Evolutionary conservation across 2,329 filamentous ascomycete genomes (phyloP).

Genomic region (Celoporthe dispersa): DNA sequence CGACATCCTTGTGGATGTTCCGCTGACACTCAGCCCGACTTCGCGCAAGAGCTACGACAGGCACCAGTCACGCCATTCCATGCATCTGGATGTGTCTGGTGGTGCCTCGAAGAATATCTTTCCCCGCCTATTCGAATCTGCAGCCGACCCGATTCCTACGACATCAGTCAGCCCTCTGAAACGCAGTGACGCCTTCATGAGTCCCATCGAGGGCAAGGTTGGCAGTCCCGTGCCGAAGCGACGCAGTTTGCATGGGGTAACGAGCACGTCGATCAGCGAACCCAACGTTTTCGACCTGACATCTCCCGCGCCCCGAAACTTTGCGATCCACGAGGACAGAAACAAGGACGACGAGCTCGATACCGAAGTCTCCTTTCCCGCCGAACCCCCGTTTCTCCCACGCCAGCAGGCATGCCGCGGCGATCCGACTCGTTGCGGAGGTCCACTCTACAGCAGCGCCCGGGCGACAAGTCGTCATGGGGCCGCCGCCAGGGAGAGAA

Average conservation of each 20-base stretch:
- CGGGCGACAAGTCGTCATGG: conserved; percentile 69
- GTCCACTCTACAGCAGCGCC: conserved; percentile 85
- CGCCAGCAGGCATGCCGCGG: conserved; percentile 63
- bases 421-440: conserved; percentile 79
- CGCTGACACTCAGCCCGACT: conserved; percentile 45
- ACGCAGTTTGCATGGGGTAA: conserved; percentile 79
- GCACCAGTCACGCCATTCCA: conserved; percentile 53
- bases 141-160: conserved; percentile 50
- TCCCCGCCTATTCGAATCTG: conserved; percentile 55
- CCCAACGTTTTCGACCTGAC: conserved; percentile 78
- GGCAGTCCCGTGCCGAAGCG: conserved; percentile 91
- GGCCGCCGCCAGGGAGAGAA: conserved; percentile 63
- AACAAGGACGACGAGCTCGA: conserved; percentile 55
- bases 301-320: conserved; percentile 46
- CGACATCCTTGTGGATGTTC: conserved; percentile 36
- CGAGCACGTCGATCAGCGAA: conserved; percentile 62
- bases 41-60: conserved; percentile 54
- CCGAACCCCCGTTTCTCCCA: conserved; percentile 51
- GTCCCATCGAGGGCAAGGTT: conserved; percentile 75
- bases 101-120: conserved; percentile 56
- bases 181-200: conserved; percentile 88
- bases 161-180: conserved; percentile 83
- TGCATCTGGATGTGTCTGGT: conserved; percentile 61
- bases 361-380: conserved; percentile 41
- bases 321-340: conserved; percentile 51